Conservation (phyloP, 2,329 filamentous ascomycete species). For the Zymoseptoria pseudotritici region DNA sequence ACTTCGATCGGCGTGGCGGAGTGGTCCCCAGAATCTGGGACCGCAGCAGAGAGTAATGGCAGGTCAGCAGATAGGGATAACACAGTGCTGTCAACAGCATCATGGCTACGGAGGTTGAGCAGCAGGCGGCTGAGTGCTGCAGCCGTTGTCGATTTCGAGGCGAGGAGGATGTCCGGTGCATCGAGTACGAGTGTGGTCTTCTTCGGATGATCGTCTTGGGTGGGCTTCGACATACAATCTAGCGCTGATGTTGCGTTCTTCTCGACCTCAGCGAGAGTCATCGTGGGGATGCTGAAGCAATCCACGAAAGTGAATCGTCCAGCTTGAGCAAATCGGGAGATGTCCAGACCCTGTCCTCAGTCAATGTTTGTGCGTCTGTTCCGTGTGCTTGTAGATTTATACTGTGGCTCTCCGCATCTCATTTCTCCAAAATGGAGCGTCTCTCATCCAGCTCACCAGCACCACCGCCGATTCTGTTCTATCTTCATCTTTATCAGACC, state of each 20-base stretch:
- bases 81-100: constrained; percentile 58
- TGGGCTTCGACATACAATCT: not conserved
- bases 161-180: constrained; percentile 37
- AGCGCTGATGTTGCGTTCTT: constrained; percentile 7
- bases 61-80: constrained; percentile 65
- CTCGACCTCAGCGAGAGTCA: constrained; percentile 7
- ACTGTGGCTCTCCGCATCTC: constrained; percentile 39
- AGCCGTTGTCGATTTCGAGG: constrained; percentile 23
- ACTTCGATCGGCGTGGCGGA: constrained; percentile 58
- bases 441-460: constrained; percentile 75
- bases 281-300: constrained; percentile 43
- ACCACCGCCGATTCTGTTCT: constrained; percentile 46
- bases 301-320: constrained; percentile 67
- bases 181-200: constrained; percentile 40
- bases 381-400: not conserved
- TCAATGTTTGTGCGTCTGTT: not conserved
- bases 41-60: constrained; percentile 52
- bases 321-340: constrained; percentile 51
- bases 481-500: constrained; percentile 9
- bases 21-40: not conserved
- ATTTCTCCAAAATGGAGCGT: constrained; percentile 69
- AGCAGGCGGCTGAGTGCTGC: constrained; percentile 26
- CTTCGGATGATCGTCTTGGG: not conserved
- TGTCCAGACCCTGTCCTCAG: constrained; percentile 56
- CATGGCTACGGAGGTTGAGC: constrained; percentile 21